These are phyloP conservation scores for Auricularia sp. DNA, from an alignment of 768 basidiomycete genomes.

Conservation along the genomic window DNA sequence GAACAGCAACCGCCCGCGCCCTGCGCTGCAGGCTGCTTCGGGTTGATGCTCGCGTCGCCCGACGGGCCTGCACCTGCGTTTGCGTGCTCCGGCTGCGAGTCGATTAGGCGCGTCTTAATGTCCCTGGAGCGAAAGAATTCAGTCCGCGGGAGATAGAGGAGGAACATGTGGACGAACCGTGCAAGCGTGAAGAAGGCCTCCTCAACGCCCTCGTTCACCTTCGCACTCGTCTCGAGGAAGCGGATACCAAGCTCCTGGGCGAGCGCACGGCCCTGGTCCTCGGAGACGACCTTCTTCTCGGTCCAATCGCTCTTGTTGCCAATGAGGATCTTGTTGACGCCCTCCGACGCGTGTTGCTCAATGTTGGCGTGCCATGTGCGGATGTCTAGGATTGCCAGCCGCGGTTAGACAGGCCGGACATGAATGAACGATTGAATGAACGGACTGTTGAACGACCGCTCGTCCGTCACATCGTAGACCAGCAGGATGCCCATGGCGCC, in stretches of 20 bases:
- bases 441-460: slow-evolving; percentile 91
- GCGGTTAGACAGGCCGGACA: neutral
- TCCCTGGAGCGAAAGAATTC: slow-evolving; percentile 42
- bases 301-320: slow-evolving; percentile 99
- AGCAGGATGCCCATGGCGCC: slow-evolving; percentile 98
- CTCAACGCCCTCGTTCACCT: slow-evolving; percentile 95
- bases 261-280: slow-evolving; percentile 85
- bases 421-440: slow-evolving; percentile 10
- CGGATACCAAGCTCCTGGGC: slow-evolving; percentile 92
- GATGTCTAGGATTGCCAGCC: slow-evolving; percentile 53
- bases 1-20: neutral
- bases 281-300: slow-evolving; percentile 86
- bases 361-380: slow-evolving; percentile 97
- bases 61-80: neutral
- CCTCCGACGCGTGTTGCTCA: slow-evolving; percentile 97
- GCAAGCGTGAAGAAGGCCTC: slow-evolving; percentile 97
- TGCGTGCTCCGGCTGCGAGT: slow-evolving; percentile 66
- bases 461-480: slow-evolving; percentile 97
- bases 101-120: slow-evolving; percentile 95
- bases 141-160: slow-evolving; percentile 6
- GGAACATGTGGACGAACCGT: neutral
- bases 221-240: slow-evolving; percentile 97
- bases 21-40: neutral
- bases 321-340: slow-evolving; percentile 97
- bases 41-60: slow-evolving; percentile 4